A percentile compares a stretch with the other conserved stretches of the same genome.
phyloP scores from a whole-genome alignment of 78 protist species.

The Dictyostelium purpureum region DNA sequence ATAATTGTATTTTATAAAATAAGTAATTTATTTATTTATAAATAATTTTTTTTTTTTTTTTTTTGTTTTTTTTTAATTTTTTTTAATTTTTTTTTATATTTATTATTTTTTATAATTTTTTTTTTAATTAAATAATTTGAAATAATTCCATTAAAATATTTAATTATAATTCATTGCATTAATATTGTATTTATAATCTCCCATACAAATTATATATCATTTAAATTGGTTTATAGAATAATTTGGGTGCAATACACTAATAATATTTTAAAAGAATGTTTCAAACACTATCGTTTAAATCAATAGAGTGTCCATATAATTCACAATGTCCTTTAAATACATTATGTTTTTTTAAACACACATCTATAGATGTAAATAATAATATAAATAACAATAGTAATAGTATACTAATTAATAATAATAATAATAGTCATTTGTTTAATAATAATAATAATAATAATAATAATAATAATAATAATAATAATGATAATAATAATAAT shows the following conservation, averaged over 20 bases:
- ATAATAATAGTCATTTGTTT: background rate
- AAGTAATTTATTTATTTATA: background rate
- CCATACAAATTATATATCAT: background rate
- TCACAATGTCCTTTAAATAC: background rate
- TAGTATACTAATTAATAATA: background rate
- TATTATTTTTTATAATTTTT: background rate
- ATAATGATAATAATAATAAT: slow-evolving; percentile 1
- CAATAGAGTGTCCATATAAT: background rate
- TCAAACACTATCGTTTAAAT: background rate
- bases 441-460: slow-evolving; percentile 11
- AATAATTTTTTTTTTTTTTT: background rate
- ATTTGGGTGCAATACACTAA: no score
- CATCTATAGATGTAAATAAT: no score
- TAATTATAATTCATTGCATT: background rate
- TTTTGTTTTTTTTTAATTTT: no score
- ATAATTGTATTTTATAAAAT: background rate
- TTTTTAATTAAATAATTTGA: background rate
- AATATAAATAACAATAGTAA: no score
- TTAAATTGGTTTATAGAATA: no score
- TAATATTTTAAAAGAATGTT: background rate
- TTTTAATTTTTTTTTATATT: no score
- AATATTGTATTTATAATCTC: background rate
- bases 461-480: slow-evolving; percentile 9
- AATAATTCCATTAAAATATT: no score
- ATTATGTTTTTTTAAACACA: slow-evolving; percentile 1